These are phyloP conservation scores for Trypanosoma cruzi DNA, from an alignment of 208 protist genomes.

Conservation along the genomic window DNA sequence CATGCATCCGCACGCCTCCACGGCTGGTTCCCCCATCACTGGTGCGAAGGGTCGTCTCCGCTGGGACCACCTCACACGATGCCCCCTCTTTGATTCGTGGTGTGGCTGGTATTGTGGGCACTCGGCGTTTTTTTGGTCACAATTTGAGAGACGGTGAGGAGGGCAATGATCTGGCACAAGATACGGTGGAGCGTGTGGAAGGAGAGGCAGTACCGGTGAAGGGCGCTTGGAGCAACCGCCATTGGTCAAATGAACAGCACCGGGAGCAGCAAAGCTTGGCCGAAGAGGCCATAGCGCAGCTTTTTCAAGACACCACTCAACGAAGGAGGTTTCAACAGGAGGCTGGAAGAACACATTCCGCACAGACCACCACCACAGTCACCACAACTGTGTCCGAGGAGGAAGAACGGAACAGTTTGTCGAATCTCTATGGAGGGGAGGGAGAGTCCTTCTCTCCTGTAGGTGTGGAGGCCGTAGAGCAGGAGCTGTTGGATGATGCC, in stretches of 20 bases:
- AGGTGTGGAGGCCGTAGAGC: conserved; percentile 49
- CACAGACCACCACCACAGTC: conserved; percentile 21
- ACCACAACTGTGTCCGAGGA: conserved; percentile 28
- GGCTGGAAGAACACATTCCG: conserved; percentile 17
- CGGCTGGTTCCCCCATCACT: neutral
- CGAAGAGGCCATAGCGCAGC: conserved; percentile 28
- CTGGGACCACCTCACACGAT: neutral
- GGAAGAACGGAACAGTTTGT: conserved; percentile 13
- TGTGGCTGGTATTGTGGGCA: neutral
- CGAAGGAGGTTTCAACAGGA: conserved; percentile 19
- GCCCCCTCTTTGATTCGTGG: neutral
- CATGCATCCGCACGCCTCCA: neutral
- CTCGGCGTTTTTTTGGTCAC: neutral
- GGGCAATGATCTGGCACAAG: neutral
- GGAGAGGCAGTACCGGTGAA: conserved; percentile 7
- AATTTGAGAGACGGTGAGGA: conserved; percentile 9
- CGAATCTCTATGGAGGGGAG: conserved; percentile 5
- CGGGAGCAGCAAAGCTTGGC: conserved; percentile 1
- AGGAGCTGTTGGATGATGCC: conserved; percentile 84
- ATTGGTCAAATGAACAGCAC: conserved; percentile 4
- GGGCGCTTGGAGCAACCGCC: neutral
- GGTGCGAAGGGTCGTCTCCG: neutral
- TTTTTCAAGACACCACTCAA: conserved; percentile 31
- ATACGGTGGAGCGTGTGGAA: conserved; percentile 12
- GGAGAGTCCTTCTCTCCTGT: conserved; percentile 1